phyloP scores from a whole-genome alignment of 1,139 yeast genomes.

The Meyerozyma smithsonii region DNA sequence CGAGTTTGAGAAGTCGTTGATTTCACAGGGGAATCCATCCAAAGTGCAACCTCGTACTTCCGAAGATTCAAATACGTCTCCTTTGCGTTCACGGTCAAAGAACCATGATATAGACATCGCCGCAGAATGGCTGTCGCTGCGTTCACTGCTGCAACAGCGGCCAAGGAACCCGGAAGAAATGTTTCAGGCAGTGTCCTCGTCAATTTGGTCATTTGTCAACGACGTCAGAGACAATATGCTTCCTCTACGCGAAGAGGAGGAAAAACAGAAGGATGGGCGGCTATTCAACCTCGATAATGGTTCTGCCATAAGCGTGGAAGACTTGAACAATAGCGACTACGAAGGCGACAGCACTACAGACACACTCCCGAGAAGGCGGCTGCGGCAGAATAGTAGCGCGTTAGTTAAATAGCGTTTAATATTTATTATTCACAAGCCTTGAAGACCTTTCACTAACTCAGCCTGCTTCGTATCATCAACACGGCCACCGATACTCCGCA shows the following conservation, averaged over 20 bases:
- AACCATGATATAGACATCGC: neutral
- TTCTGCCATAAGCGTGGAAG: conserved; percentile 18
- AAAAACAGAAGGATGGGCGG: conserved; percentile 4
- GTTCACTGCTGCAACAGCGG: conserved; percentile 1
- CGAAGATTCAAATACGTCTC: neutral
- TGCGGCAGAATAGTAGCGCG: conserved; percentile 1
- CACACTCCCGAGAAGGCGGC: neutral
- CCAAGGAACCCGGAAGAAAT: conserved; percentile 23
- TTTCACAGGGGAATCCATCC: neutral
- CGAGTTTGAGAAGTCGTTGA: conserved; percentile 56
- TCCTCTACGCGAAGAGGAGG: conserved; percentile 32
- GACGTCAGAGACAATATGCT: conserved; percentile 38
- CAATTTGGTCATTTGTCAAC: conserved; percentile 44
- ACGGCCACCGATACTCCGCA: conserved; percentile 52
- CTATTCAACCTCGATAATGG: conserved; percentile 28
- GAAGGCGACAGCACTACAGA: conserved; percentile 6
- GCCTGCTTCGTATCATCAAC: conserved; percentile 41
- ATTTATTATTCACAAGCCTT: conserved; percentile 17
- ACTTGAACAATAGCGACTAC: conserved; percentile 13
- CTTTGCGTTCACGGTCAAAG: conserved; percentile 1
- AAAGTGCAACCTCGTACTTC: neutral
- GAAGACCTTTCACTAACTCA: conserved; percentile 48
- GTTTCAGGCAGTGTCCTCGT: conserved; percentile 39
- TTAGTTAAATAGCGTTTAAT: neutral
- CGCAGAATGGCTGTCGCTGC: neutral